Evolutionary conservation across 345 rosid genomes (phyloP), one percentile per base, ranked within the genome.

Genomic region (Gossypium sturtianum): DNA sequence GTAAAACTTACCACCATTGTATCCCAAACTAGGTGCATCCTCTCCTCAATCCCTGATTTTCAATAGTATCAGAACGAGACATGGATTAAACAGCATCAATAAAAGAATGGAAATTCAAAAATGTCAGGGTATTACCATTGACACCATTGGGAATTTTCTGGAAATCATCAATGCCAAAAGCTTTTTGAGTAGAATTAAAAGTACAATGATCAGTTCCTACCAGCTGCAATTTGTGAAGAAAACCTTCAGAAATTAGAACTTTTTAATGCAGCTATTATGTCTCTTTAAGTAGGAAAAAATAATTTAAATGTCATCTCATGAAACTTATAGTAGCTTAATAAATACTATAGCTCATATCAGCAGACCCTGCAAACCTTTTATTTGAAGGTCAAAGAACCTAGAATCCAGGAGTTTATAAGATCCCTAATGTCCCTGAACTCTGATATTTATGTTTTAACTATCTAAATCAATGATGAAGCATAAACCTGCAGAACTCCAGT

Each of bases 1-100:
- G 1, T 62, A 69, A 27, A 70, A 73, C 98, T 82, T 86, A 95
- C 97, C 97, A 95, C 99, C 97, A 95, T 86, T 0, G 90, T 86
- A 79, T 93, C 94, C 98, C 98, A 95, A 70, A 90, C 82, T 75
- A 95, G 84, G 82, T 95, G 99, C 98, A 95, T 95, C 85, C 99
- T 91, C 85, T 95, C 99, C 80, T 95, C 99, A 71, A 95, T 84
- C 73, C 98, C 97, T 94, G 65, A 75, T 74, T 81, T 73, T 62
- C 71, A 75, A 25, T 20, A 54, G 70, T 4, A 80, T 59, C 48
- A 64, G n/a, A 44, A 71, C 62, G 38, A 74, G 3, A 69, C 71
- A 71, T 58, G 15, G 74, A 2, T 56, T 47, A 57, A 75, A 41
- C 19, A 60, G 41, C 48, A 49, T 34, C 56, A 44, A 74, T 1